A percentile compares a stretch with the other conserved stretches of the same genome.
These are phyloP conservation scores for Sarcomyxa edulis DNA, from an alignment of 768 basidiomycete species.

Conservation along the genomic window DNA sequence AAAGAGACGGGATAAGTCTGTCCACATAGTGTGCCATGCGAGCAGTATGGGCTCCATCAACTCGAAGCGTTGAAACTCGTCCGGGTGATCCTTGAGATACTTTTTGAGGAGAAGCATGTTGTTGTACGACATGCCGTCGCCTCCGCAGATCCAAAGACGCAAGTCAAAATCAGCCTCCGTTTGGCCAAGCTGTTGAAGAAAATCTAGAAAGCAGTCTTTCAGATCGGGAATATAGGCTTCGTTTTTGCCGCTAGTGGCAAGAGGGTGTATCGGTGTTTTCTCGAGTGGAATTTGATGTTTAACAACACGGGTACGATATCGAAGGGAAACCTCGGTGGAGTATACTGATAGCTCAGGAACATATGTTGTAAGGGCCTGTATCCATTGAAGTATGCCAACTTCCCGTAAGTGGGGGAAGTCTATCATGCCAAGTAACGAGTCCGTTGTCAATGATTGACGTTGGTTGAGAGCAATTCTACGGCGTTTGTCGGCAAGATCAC, in stretches of 20 bases:
- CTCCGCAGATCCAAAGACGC: slow-evolving; percentile 20
- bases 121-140: slow-evolving; percentile 32
- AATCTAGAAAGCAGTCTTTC: slow-evolving; percentile 25
- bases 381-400: slow-evolving; percentile 22
- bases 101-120: slow-evolving; percentile 17
- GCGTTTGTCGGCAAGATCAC: slow-evolving; percentile 16
- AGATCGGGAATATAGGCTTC: slow-evolving; percentile 22
- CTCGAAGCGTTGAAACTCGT: slow-evolving; percentile 13
- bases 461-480: slow-evolving; percentile 2
- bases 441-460: slow-evolving; percentile 14
- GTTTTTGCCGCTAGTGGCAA: slow-evolving; percentile 21
- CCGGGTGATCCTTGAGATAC: slow-evolving; percentile 21
- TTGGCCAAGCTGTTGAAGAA: slow-evolving; percentile 26
- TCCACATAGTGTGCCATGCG: slow-evolving; percentile 25
- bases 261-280: slow-evolving; percentile 17
- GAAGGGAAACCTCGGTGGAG: slow-evolving; percentile 13
- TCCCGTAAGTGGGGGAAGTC: slow-evolving; percentile 18
- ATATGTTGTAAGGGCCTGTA: slow-evolving; percentile 16
- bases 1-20: slow-evolving; percentile 19
- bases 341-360: slow-evolving; percentile 17
- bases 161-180: slow-evolving; percentile 12
- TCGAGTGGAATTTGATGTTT: slow-evolving; percentile 7
- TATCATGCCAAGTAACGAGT: slow-evolving; percentile 16
- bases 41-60: slow-evolving; percentile 19
- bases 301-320: slow-evolving; percentile 17